Conservation (phyloP, 1,284 basidiomycete genomes). For the Cerrena zonata region DNA sequence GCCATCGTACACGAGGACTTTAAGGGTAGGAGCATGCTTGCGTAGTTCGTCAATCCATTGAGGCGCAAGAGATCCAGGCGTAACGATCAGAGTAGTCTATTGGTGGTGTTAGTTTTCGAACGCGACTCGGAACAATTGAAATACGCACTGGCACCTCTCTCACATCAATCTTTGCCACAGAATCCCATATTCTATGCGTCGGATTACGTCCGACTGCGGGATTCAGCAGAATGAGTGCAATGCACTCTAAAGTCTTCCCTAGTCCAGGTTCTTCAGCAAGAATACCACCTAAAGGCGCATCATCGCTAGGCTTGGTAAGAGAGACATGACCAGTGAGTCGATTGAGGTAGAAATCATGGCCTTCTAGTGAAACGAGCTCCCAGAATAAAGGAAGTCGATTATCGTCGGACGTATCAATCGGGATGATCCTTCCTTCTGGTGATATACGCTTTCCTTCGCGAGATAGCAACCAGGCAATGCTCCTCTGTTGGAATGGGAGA, state of each 20-base stretch:
- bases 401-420: slow-evolving; percentile 19
- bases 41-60: slow-evolving; percentile 85
- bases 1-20: slow-evolving; percentile 76
- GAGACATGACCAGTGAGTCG: slow-evolving; percentile 52
- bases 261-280: slow-evolving; percentile 80
- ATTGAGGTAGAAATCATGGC: slow-evolving; percentile 48
- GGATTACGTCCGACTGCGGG: slow-evolving; percentile 54
- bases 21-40: slow-evolving; percentile 70
- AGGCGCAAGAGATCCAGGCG: slow-evolving; percentile 69
- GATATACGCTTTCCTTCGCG: slow-evolving; percentile 57
- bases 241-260: slow-evolving; percentile 81
- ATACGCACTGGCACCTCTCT: slow-evolving; percentile 61
- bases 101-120: not conserved
- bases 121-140: not conserved
- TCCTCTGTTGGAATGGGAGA: slow-evolving; percentile 80
- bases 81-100: slow-evolving; percentile 80
- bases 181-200: slow-evolving; percentile 51
- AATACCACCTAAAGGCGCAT: slow-evolving; percentile 52
- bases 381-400: slow-evolving; percentile 42
- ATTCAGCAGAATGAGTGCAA: slow-evolving; percentile 71
- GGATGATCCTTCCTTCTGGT: slow-evolving; percentile 36
- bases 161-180: slow-evolving; percentile 52
- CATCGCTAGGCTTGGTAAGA: slow-evolving; percentile 28
- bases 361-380: slow-evolving; percentile 36
- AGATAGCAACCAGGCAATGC: slow-evolving; percentile 65